Evolutionary conservation across 805 yeast species (phyloP).

Genomic region (Candida khao-thaluensis): DNA sequence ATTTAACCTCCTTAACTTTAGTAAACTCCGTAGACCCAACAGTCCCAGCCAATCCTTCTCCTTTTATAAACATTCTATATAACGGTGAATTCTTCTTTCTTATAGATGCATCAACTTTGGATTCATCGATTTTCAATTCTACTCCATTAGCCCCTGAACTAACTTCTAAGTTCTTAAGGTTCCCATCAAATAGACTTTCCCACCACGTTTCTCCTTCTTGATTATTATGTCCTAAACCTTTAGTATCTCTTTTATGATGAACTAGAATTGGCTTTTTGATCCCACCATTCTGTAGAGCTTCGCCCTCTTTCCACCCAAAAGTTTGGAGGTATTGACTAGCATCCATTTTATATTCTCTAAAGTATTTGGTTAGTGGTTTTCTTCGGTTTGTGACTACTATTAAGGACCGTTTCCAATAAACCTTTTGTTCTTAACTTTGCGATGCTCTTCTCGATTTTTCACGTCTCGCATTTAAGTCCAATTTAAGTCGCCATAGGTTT

Average conservation of each 20-base stretch:
- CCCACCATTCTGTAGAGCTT: constrained; percentile 78
- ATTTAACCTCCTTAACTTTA: constrained; percentile 12
- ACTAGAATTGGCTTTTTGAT: constrained; percentile 82
- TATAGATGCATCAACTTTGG: constrained; percentile 45
- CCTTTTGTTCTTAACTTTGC: too few relatives aligned
- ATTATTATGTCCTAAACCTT: constrained; percentile 82
- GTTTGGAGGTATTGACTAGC: constrained; percentile 68
- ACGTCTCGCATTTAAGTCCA: too few relatives aligned
- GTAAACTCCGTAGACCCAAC: constrained; percentile 36
- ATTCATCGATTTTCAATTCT: constrained; percentile 52
- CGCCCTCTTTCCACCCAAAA: constrained; percentile 93
- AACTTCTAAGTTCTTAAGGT: constrained; percentile 74
- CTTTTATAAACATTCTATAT: constrained; percentile 82
- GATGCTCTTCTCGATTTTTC: constrained; percentile 7
- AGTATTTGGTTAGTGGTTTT: too few relatives aligned
- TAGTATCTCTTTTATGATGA: constrained; percentile 84
- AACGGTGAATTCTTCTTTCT: constrained; percentile 64
- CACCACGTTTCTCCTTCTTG: constrained; percentile 88
- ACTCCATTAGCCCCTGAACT: constrained; percentile 34
- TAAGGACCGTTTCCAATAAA: too few relatives aligned
- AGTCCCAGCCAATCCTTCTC: constrained; percentile 82
- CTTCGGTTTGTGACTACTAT: too few relatives aligned
- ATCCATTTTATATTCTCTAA: too few relatives aligned
- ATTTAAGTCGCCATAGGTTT: too few relatives aligned
- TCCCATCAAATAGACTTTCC: constrained; percentile 95